These are phyloP conservation scores for Melastoma candidum DNA, from an alignment of 441 rosid species.

Conservation along the genomic window DNA sequence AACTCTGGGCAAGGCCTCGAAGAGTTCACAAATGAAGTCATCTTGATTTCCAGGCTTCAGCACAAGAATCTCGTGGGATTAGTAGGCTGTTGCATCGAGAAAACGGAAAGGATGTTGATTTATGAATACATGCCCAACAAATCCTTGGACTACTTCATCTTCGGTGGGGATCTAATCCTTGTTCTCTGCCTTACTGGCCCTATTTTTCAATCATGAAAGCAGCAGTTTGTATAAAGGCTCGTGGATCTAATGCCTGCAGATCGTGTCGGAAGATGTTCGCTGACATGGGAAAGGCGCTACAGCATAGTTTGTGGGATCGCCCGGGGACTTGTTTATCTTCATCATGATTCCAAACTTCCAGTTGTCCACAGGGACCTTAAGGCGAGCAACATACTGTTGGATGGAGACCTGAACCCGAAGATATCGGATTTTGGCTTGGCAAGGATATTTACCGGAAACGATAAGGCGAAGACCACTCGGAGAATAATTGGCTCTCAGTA, in stretches of 20 bases:
- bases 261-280: not conserved
- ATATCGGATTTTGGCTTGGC: not conserved
- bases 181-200: too few relatives aligned
- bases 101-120: too few relatives aligned
- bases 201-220: too few relatives aligned
- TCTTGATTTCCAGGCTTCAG: too few relatives aligned
- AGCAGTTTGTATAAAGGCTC: too few relatives aligned
- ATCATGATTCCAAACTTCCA: not conserved
- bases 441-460: not conserved
- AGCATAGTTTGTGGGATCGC: not conserved
- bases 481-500: slow-evolving; percentile 1
- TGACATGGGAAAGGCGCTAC: not conserved
- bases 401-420: slow-evolving; percentile 1
- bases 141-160: too few relatives aligned
- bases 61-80: too few relatives aligned
- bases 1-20: too few relatives aligned
- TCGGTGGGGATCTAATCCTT: too few relatives aligned
- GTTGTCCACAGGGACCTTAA: slow-evolving; percentile 5
- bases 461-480: not conserved
- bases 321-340: slow-evolving; percentile 3
- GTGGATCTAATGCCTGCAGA: not conserved
- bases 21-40: too few relatives aligned
- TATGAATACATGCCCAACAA: too few relatives aligned
- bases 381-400: not conserved
- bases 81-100: too few relatives aligned